A percentile compares a stretch with the other conserved stretches of the same genome.
These are phyloP conservation scores for Fusarium zealandicum DNA, from an alignment of 2,329 filamentous ascomycete species.

Conservation along the genomic window DNA sequence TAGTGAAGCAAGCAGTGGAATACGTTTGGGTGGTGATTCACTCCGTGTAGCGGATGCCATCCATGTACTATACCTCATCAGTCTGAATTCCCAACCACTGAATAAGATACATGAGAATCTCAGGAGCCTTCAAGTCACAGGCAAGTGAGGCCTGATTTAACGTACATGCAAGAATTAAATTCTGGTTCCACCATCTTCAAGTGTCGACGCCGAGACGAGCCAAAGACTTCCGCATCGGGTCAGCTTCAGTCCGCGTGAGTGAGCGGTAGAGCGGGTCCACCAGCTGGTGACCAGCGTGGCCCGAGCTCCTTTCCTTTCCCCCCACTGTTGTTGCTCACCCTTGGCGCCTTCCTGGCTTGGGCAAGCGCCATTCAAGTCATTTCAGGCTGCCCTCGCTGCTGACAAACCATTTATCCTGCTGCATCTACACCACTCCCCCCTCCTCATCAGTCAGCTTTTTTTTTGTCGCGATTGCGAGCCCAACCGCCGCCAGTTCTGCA, in stretches of 20 bases:
- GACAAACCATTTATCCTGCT: slow-evolving; percentile 39
- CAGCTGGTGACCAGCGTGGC: slow-evolving; percentile 12
- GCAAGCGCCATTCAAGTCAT: slow-evolving; percentile 5
- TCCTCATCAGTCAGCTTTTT: slow-evolving; percentile 33
- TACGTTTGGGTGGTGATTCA: too few species aligned
- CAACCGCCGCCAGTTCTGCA: slow-evolving; percentile 1
- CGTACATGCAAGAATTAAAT: too few species aligned
- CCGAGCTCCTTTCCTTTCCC: slow-evolving; percentile 23
- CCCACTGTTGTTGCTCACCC: background rate
- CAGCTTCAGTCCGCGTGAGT: background rate
- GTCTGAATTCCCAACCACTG: too few species aligned
- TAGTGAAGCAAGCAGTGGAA: too few species aligned
- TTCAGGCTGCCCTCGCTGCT: slow-evolving; percentile 25
- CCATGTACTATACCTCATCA: too few species aligned
- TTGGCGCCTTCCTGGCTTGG: background rate
- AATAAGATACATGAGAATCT: too few species aligned
- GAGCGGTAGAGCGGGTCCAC: background rate
- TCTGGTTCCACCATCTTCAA: too few species aligned
- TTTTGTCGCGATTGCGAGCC: slow-evolving; percentile 12
- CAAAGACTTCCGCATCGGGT: slow-evolving; percentile 11
- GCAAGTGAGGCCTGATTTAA: too few species aligned
- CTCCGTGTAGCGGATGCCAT: too few species aligned
- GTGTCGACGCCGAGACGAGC: too few species aligned
- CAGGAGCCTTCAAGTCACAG: too few species aligned
- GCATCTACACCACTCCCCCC: slow-evolving; percentile 29